phyloP scores from a whole-genome alignment of 495 filamentous ascomycete species.

The Letharia lupina region DNA sequence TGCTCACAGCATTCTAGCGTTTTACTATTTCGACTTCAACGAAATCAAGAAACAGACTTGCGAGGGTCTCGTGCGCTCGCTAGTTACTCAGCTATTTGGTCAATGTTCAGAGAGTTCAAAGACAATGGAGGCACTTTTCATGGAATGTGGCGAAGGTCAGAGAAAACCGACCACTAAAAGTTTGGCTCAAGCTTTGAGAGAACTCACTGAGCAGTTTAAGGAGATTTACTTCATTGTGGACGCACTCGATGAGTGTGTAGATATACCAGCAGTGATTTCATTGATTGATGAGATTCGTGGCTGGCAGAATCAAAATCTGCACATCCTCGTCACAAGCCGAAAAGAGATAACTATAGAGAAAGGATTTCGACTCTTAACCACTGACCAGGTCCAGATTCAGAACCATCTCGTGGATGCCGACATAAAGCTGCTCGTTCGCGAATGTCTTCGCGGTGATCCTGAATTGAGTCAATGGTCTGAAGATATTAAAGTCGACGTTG shows the following conservation, averaged over 20 bases:
- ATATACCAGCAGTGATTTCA: constrained; percentile 16
- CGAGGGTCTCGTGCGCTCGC: background rate
- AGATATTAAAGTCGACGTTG: constrained; percentile 24
- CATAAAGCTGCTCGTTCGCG: constrained; percentile 28
- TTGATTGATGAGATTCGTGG: constrained; percentile 1
- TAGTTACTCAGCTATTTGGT: background rate
- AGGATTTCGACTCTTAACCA: constrained; percentile 20
- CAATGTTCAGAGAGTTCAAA: background rate
- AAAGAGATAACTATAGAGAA: constrained; percentile 29
- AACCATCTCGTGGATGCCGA: constrained; percentile 26
- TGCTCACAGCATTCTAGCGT: constrained; percentile 6
- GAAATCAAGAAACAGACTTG: constrained; percentile 13
- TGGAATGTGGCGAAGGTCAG: background rate
- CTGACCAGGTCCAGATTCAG: constrained; percentile 2
- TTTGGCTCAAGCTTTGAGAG: background rate
- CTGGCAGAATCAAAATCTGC: constrained; percentile 19
- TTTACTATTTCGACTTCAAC: constrained; percentile 27
- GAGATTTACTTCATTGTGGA: constrained; percentile 24
- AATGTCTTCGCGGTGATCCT: constrained; percentile 25
- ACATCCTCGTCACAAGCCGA: constrained; percentile 34
- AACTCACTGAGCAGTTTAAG: background rate
- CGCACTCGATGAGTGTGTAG: constrained; percentile 28
- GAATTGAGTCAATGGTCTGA: constrained; percentile 27
- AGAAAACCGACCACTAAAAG: background rate
- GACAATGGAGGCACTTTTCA: background rate